A percentile compares a stretch with the other conserved stretches of the same genome.
phyloP scores from a whole-genome alignment of 2,329 filamentous ascomycete species.

The Microcyclospora pomicola region DNA sequence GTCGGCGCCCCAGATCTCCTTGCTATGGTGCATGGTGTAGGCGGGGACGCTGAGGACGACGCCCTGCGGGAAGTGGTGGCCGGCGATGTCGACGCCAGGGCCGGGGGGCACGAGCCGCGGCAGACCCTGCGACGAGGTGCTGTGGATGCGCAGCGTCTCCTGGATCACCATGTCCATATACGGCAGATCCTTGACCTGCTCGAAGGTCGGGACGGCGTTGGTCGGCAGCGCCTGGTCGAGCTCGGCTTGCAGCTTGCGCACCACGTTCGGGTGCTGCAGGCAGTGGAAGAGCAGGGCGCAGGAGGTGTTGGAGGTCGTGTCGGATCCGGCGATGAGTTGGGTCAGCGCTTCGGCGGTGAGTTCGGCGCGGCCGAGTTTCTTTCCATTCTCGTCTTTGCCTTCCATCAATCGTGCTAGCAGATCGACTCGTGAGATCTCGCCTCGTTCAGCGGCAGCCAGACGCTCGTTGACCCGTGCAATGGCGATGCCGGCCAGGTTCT shows the following conservation, averaged over 20 bases:
- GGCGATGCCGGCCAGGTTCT: constrained; percentile 76
- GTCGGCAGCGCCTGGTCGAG: constrained; percentile 55
- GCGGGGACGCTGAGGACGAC: constrained; percentile 27
- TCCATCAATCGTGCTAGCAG: constrained; percentile 74
- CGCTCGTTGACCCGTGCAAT: constrained; percentile 66
- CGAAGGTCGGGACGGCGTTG: constrained; percentile 52
- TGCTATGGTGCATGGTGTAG: constrained; percentile 28
- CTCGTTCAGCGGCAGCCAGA: constrained; percentile 49
- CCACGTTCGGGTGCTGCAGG: constrained; percentile 52
- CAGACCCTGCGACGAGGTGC: constrained; percentile 72
- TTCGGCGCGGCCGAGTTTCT: constrained; percentile 62
- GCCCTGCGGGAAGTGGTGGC: constrained; percentile 50
- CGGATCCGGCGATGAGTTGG: constrained; percentile 68
- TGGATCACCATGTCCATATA: constrained; percentile 66
- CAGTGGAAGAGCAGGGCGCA: constrained; percentile 74
- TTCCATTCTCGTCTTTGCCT: constrained; percentile 65
- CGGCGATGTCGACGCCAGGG: constrained; percentile 49
- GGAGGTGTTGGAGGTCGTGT: constrained; percentile 66
- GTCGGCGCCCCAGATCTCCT: constrained; percentile 28
- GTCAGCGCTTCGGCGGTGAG: constrained; percentile 80
- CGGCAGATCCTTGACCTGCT: constrained; percentile 58
- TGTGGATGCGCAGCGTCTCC: constrained; percentile 77
- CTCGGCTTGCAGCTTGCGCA: constrained; percentile 59
- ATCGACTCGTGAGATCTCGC: constrained; percentile 52
- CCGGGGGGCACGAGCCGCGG: constrained; percentile 58